These are phyloP conservation scores for Phytophthora colocasiae DNA, from an alignment of 352 stramenopile genomes.

Conservation along the genomic window DNA sequence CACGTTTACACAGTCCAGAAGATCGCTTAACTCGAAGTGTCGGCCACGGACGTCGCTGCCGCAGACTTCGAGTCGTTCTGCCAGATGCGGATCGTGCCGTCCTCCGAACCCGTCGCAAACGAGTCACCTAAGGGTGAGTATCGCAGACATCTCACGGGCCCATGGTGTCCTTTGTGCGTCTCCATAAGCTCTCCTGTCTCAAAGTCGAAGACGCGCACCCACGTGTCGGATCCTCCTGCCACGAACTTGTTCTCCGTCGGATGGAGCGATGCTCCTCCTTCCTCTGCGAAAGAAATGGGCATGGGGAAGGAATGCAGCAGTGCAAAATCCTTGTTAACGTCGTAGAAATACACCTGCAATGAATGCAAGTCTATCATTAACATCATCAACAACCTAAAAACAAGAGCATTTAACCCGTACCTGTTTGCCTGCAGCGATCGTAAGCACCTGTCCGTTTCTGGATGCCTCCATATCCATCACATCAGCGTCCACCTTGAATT, in stretches of 20 bases:
- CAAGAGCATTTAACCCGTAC: constrained; percentile 27
- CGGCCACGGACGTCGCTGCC: constrained; percentile 65
- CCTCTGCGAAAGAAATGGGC: constrained; percentile 92
- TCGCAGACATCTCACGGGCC: constrained; percentile 96
- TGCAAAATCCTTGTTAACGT: constrained; percentile 71
- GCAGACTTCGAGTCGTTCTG: constrained; percentile 78
- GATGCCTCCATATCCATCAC: constrained; percentile 90
- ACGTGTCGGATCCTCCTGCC: constrained; percentile 95
- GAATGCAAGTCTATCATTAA: background rate
- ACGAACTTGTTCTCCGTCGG: constrained; percentile 89
- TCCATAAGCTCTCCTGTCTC: constrained; percentile 92
- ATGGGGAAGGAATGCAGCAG: constrained; percentile 79
- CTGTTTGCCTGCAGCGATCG: constrained; percentile 92
- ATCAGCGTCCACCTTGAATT: constrained; percentile 74
- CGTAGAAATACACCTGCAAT: constrained; percentile 93
- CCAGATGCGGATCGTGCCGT: constrained; percentile 98
- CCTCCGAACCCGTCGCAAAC: constrained; percentile 97
- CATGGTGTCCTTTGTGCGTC: constrained; percentile 98
- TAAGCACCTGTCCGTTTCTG: constrained; percentile 77
- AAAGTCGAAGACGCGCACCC: constrained; percentile 97
- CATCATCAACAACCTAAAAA: background rate
- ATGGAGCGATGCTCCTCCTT: constrained; percentile 91
- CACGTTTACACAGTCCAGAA: constrained; percentile 6
- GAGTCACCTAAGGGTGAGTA: constrained; percentile 94
- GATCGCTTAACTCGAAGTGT: constrained; percentile 42